Evolutionary conservation across 768 basidiomycete genomes (phyloP), one percentile per base, ranked within the genome.

Genomic region (Kwoniella heveanensis): DNA sequence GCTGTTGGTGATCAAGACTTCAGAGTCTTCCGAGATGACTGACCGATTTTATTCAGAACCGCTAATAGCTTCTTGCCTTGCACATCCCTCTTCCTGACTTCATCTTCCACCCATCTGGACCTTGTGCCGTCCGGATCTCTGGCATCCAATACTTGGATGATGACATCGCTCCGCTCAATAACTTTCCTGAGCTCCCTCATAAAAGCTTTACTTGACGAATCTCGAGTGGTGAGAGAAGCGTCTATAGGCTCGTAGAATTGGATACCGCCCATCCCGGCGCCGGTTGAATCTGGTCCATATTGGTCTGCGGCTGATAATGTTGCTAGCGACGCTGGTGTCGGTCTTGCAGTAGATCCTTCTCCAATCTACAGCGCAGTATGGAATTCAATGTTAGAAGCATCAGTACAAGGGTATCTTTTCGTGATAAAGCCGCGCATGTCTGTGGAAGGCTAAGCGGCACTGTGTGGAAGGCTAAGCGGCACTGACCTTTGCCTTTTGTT

Each of bases 21-120:
- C n/a, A n/a, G n/a, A n/a, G n/a, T n/a, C n/a, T n/a, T n/a, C n/a
- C n/a, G n/a, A n/a, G 44, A 26, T 19, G 25, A 81, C 88, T 61
- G 65, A 92, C 95, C 95, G 62, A 96, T 90, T 82, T 99, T 97
- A 80, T 97, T 98, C n/a, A 99, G 79, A 2, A 97, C 91, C 57
- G 92, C 91, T 1, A 99, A 87, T 29, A 98, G 82, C 76, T 87
- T 90, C 83, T 99, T 99, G 8, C 93, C 90, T 66, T 95, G 90
- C 24, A 82, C 83, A 76, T 94, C 92, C 36, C 90, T 84, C 66
- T 91, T 83, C 49, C 90, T 83, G 0, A 96, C 92, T 77, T 96
- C 94, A 74, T 95, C 91, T 78, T 99, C 96, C 3, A 98, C 92
- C 39, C 95, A 84, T 55, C 89, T 84, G 80, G 92, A 95, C 68